phyloP scores from a whole-genome alignment of 202 grass and related monocot species.

The Dendrocalamus latiflorus region DNA sequence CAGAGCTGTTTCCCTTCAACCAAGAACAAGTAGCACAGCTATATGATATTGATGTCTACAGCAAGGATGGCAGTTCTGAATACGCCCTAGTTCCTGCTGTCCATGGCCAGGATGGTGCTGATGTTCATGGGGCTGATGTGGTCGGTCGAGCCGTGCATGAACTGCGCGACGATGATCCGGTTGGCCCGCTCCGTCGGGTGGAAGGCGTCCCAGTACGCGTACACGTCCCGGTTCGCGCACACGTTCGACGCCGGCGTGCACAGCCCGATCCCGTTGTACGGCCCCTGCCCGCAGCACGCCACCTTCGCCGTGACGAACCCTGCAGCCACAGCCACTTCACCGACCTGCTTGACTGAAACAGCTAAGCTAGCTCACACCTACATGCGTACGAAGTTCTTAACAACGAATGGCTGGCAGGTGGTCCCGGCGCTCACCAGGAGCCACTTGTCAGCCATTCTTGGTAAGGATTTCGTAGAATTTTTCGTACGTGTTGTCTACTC shows the following conservation, averaged over 20 bases:
- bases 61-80: neutral
- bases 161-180: constrained; percentile 76
- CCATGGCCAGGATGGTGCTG: constrained; percentile 82
- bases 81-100: constrained; percentile 36
- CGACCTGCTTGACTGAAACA: neutral
- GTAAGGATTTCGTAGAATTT: neutral
- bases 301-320: constrained; percentile 81
- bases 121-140: constrained; percentile 91
- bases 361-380: neutral
- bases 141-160: constrained; percentile 71
- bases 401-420: neutral
- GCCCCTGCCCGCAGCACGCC: constrained; percentile 96
- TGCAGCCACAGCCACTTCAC: neutral
- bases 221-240: constrained; percentile 60
- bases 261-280: constrained; percentile 84
- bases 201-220: constrained; percentile 88
- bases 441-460: neutral
- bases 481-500: neutral
- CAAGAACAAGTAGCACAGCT: neutral
- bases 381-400: neutral
- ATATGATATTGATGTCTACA: neutral
- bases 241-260: constrained; percentile 82
- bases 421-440: neutral
- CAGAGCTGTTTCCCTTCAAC: neutral
- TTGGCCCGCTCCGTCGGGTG: constrained; percentile 92